Evolutionary conservation across 179 eudicot species (phyloP).

Genomic region (Silene coronaria): DNA sequence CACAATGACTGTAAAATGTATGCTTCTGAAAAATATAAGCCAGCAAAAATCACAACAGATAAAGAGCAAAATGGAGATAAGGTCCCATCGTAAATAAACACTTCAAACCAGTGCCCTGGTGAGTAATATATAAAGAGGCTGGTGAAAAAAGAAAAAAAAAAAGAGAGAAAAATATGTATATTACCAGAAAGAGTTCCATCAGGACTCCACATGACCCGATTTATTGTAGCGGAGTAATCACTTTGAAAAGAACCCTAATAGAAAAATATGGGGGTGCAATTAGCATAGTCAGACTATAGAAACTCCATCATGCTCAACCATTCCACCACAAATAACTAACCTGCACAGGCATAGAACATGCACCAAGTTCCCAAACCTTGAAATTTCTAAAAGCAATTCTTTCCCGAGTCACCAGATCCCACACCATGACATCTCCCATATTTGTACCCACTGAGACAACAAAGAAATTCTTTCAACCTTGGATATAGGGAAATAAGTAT

Average conservation of each 20-base stretch:
- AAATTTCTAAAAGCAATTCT: slow-evolving; percentile 49
- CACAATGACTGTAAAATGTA: not conserved
- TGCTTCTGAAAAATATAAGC: no score
- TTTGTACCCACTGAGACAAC: slow-evolving; percentile 70
- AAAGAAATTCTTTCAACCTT: slow-evolving; percentile 6
- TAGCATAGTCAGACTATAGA: slow-evolving; percentile 6
- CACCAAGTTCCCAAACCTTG: slow-evolving; percentile 62
- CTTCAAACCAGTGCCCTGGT: not conserved
- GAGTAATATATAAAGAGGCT: no score
- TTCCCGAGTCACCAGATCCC: slow-evolving; percentile 66
- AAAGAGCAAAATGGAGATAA: no score
- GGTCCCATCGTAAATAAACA: no score
- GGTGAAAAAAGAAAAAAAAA: not conserved
- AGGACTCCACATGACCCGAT: slow-evolving; percentile 80
- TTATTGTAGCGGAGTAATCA: slow-evolving; percentile 59
- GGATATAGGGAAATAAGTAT: not conserved
- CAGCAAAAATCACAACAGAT: no score
- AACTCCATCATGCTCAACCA: slow-evolving; percentile 9
- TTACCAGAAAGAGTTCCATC: slow-evolving; percentile 79
- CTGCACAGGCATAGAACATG: slow-evolving; percentile 58
- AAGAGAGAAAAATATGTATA: not conserved
- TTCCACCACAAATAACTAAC: slow-evolving; percentile 20
- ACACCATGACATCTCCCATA: slow-evolving; percentile 60
- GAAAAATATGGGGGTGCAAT: not conserved
- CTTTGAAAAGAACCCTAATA: slow-evolving; percentile 48